These are phyloP conservation scores for Leptographium procerum DNA, from an alignment of 2,329 filamentous ascomycete genomes.

Conservation along the genomic window DNA sequence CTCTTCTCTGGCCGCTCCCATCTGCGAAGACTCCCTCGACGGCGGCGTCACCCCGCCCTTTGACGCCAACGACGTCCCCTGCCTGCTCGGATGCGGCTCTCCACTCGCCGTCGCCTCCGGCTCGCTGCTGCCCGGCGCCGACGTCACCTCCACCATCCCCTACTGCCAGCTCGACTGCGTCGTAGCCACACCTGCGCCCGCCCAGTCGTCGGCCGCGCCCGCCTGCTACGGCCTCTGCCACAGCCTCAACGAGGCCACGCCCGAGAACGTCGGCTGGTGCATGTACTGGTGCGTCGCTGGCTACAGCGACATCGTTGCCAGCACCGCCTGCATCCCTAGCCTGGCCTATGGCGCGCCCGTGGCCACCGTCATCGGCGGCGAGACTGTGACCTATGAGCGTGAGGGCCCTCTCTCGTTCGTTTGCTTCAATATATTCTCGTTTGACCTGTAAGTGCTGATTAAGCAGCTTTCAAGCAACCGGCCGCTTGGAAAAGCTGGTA, in stretches of 20 bases:
- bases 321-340: neutral
- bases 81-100: neutral
- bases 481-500: conserved; percentile 1
- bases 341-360: neutral
- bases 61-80: neutral
- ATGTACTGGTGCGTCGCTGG: conserved; percentile 3
- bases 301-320: neutral
- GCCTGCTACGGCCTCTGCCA: neutral
- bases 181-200: neutral
- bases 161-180: conserved; percentile 3
- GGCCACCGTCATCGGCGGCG: neutral
- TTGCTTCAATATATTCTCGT: too few relatives aligned
- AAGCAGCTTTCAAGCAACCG: neutral
- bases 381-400: neutral
- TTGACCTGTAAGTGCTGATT: neutral
- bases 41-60: neutral
- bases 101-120: neutral
- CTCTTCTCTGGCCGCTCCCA: too few relatives aligned
- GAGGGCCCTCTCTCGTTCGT: neutral
- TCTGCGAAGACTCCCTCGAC: conserved; percentile 2
- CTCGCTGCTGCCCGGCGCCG: neutral
- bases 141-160: neutral
- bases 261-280: conserved; percentile 1
- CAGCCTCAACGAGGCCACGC: neutral
- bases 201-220: neutral